Evolutionary conservation across 371 early-diverging fungal genomes (phyloP), one percentile per base, ranked within the genome.

Genomic region (Quaeritorhiza haematococci): DNA sequence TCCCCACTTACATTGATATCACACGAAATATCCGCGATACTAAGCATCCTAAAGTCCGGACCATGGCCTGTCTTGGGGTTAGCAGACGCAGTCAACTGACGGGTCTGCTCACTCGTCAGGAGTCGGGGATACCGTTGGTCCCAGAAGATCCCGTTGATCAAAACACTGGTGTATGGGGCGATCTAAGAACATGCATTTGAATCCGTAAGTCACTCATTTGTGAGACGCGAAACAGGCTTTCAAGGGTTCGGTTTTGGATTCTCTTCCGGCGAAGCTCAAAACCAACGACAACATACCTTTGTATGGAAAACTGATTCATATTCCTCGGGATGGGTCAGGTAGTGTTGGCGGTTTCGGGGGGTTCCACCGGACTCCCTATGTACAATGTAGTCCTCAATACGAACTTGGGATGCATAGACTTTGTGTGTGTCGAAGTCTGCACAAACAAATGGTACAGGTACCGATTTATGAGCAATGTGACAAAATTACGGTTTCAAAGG

Each of bases 121-220:
- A 96, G 73, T 15, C 94, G 84, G n/a, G 98, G 98, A 67, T 76
- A 94, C 42, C 80, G 71, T 13, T 74, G 57, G 60, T 92, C 89
- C 98, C 98, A 98, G 70, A 92, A 98, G 43, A 91, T 90, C 15
- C 97, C 98, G 53, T 94, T 96, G 49, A 93, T 76, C n/a, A 97
- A 74, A 68, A 90, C 75, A 27, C 88, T 82, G 17, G 91, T 83
- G 64, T 90, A 90, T 0, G 98, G 98, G 1, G 94, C 95, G 64
- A 96, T 85, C 76, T 87, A 28, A 6, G 3, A 29, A 2, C 24
- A 13, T 3, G 23, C 30, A 49, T 6, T 8, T 26, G 15, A 13
- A 7, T 8, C n/a, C n/a, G n/a, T n/a, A n/a, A n/a, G 35, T 43
- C 21, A 13, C 28, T 33, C 4, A 38, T 15, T 45, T 32, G 21